Conservation (phyloP, 306 rosid species). For the Prunus fruticosa region DNA sequence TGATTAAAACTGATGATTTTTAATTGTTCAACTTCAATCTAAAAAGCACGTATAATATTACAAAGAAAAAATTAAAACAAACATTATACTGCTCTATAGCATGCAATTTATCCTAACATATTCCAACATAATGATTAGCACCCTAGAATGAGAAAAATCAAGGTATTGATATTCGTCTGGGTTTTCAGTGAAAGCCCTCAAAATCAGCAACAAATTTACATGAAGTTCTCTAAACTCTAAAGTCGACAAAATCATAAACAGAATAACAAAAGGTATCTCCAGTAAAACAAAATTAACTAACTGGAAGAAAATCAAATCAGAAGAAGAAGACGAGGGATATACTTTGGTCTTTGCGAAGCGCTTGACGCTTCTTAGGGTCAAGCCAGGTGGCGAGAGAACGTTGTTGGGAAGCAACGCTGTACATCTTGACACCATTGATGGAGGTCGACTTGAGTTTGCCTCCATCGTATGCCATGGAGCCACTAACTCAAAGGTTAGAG, state of each 20-base stretch:
- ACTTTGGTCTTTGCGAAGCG: conserved; percentile 66
- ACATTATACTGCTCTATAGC: not conserved
- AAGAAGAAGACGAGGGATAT: not conserved
- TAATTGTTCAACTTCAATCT: no score
- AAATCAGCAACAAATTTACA: not conserved
- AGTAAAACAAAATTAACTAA: not conserved
- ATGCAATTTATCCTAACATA: not conserved
- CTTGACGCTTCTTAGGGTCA: conserved; percentile 54
- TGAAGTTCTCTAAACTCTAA: no score
- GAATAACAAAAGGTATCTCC: not conserved
- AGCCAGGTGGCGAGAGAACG: conserved; percentile 78
- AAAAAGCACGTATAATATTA: not conserved
- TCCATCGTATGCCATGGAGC: conserved; percentile 59
- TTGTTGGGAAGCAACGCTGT: conserved; percentile 72
- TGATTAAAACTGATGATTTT: no score
- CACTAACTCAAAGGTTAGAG: no score
- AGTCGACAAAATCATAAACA: not conserved
- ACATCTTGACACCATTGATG: conserved; percentile 71
- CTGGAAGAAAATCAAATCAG: not conserved
- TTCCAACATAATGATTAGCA: not conserved
- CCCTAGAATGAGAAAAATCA: not conserved
- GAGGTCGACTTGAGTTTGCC: conserved; percentile 70
- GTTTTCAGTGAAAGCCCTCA: not conserved
- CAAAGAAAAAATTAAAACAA: not conserved
- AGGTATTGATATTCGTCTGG: not conserved